phyloP scores from a whole-genome alignment of 805 yeast species.

The Monosporozyma aquatica region DNA sequence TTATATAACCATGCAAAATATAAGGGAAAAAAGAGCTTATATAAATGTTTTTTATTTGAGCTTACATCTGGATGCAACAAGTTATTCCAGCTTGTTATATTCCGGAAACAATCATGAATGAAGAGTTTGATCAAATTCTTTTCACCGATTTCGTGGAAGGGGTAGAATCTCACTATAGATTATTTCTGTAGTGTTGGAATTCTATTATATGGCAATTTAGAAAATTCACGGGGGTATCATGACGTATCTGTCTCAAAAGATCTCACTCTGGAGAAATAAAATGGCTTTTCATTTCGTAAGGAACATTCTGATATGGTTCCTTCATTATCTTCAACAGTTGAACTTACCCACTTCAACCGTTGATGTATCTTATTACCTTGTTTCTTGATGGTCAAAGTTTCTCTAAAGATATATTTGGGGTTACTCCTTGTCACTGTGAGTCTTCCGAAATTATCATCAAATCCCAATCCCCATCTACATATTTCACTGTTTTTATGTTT shows the following conservation, averaged over 20 bases:
- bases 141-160: no score
- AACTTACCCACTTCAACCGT: conserved; percentile 61
- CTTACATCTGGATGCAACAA: no score
- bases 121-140: no score
- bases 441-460: conserved; percentile 42
- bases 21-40: no score
- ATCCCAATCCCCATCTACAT: conserved; percentile 51
- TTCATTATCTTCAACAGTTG: conserved; percentile 49
- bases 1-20: no score
- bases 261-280: conserved; percentile 60
- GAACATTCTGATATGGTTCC: conserved; percentile 48
- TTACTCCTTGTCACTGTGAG: conserved; percentile 51
- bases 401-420: conserved; percentile 52
- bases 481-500: conserved; percentile 32
- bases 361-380: conserved; percentile 59
- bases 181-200: no score
- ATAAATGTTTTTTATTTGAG: no score
- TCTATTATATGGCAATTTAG: no score
- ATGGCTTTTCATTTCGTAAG: conserved; percentile 66
- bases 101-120: background rate
- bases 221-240: no score
- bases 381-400: conserved; percentile 49
- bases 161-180: no score
- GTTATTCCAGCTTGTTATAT: no score
- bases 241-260: conserved; percentile 18